Evolutionary conservation across 2,329 filamentous ascomycete species (phyloP).

Genomic region (Fusarium nanum): DNA sequence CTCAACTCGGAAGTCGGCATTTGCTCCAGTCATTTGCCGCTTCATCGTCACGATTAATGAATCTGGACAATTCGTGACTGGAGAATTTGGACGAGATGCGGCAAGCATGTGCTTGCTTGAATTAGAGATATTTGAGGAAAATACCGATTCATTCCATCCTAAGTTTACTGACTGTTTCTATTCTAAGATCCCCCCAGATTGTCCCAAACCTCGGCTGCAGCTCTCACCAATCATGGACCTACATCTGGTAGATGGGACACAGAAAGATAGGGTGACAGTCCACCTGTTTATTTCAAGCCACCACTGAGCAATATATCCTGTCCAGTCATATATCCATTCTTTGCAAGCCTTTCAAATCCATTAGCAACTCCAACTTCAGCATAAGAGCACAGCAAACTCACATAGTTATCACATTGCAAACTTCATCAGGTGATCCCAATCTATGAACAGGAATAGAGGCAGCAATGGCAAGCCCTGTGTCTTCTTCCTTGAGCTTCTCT

Average conservation of each 20-base stretch:
- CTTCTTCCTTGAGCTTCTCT: conserved; percentile 46
- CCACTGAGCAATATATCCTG: conserved; percentile 21
- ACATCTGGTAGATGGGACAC: background rate
- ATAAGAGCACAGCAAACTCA: conserved; percentile 30
- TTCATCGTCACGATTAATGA: background rate
- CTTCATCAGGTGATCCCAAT: conserved; percentile 51
- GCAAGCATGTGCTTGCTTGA: background rate
- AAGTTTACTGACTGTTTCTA: background rate
- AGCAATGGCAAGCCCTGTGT: conserved; percentile 52
- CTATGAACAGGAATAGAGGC: conserved; percentile 51
- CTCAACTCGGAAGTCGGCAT: background rate
- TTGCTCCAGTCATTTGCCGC: background rate
- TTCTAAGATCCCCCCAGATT: too few species aligned
- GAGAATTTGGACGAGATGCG: background rate
- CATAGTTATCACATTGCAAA: conserved; percentile 51
- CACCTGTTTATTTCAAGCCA: conserved; percentile 10
- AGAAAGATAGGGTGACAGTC: too few species aligned
- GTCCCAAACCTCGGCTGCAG: too few species aligned
- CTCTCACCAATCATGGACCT: background rate
- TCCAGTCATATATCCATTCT: conserved; percentile 25
- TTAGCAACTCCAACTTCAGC: background rate
- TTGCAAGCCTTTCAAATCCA: background rate
- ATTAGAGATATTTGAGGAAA: background rate
- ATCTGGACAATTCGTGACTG: background rate
- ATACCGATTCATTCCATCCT: background rate